Evolutionary conservation across 768 basidiomycete genomes (phyloP), one percentile per base, ranked within the genome.

Genomic region (Russula emetica): DNA sequence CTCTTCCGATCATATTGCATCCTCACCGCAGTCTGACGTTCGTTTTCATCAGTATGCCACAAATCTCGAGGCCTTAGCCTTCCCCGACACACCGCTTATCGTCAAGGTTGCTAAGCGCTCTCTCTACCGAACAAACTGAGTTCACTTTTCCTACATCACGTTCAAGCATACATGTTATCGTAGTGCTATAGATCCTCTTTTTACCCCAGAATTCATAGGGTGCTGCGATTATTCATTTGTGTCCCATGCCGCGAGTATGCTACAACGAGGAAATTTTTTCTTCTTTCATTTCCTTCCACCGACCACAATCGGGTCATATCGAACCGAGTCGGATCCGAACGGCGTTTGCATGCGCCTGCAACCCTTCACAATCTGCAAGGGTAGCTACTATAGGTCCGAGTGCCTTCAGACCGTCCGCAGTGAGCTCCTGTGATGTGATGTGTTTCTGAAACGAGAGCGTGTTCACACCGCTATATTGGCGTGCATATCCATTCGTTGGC

Each of bases 401-500:
- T 14, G 69, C 77, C 69, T 80, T 79, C 60, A 99, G 78, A 18
- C 97, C 97, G 7, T 81, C 84, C 20, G 79, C 74, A 11, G 94
- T 90, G 26, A 98, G 83, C 73, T 97, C 90, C 74, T 98, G 97
- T 6, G 93, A 94, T 16, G 97, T 99, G 70, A 98, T 98, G 74
- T 98, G 90, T 76, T 99, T 99, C 73, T 98, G 95, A 88, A 98
- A 99, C 1, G 94, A 94, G 10, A 84, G 79, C 0, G 96, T 98
- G 78, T 96, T 98, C 69, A 99, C 97, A 5, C 97, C 97, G 69
- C 94, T 97, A 79, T 95, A 99, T 73, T 98, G 97, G 55, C 93
- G 86, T 26, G 97, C 97, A 74, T 94, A 99, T 26, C 96, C 94
- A 66, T 93, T 94, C 11, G 92, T 97, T 42, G 96, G 96, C 26